These are phyloP conservation scores for Peribolospora baueri DNA, from an alignment of 768 basidiomycete genomes.

Conservation along the genomic window DNA sequence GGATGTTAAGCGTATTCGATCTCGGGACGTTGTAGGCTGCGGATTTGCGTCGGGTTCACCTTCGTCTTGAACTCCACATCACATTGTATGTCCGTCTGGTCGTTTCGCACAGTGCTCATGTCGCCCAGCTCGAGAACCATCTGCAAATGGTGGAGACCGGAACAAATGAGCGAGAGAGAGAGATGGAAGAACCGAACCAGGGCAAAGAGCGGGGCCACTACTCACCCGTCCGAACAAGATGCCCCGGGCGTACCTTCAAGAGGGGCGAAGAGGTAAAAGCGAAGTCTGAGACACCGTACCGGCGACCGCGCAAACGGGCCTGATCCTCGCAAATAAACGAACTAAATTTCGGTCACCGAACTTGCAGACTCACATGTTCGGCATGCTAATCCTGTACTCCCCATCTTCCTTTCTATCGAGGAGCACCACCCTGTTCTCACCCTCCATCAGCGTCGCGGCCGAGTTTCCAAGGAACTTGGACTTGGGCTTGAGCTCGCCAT, in stretches of 20 bases:
- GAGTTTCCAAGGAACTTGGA: conserved; percentile 91
- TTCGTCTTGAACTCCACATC: conserved; percentile 97
- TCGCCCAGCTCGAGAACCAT: conserved; percentile 95
- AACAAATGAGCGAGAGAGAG: conserved; percentile 27
- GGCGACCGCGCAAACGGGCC: not conserved
- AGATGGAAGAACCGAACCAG: conserved; percentile 22
- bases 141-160: conserved; percentile 22
- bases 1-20: not conserved
- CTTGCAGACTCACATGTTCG: conserved; percentile 51
- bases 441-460: conserved; percentile 79
- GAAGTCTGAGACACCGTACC: not conserved
- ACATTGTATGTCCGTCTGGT: conserved; percentile 42
- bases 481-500: conserved; percentile 86
- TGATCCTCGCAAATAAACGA: not conserved
- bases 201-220: conserved; percentile 28
- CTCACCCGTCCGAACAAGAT: conserved; percentile 29
- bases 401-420: conserved; percentile 12
- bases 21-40: too few relatives aligned
- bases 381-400: conserved; percentile 84
- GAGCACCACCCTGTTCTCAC: conserved; percentile 40
- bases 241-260: conserved; percentile 20
- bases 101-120: conserved; percentile 58
- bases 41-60: conserved; percentile 23
- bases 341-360: not conserved
- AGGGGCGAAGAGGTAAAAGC: not conserved